Conservation (phyloP, 1,139 yeast genomes). For the Debaryomyces fabryi region DNA sequence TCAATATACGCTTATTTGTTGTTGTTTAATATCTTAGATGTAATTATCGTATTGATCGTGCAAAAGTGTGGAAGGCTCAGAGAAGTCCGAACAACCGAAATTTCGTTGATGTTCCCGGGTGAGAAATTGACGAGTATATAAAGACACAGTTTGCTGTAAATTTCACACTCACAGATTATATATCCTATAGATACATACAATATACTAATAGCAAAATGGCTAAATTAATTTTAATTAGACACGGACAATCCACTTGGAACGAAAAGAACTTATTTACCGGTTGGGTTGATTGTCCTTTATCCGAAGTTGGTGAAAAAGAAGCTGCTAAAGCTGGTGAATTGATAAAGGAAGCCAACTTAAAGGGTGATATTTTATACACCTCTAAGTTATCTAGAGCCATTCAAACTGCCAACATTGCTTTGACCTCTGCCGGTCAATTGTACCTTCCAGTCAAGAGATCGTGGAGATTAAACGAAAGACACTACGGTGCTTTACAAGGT, state of each 20-base stretch:
- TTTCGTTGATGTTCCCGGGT: constrained; percentile 12
- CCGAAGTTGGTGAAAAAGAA: constrained; percentile 84
- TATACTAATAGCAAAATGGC: constrained; percentile 40
- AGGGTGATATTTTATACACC: constrained; percentile 89
- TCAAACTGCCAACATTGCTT: constrained; percentile 96
- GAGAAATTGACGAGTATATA: constrained; percentile 6
- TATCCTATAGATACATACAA: neutral
- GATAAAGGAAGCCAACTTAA: constrained; percentile 81
- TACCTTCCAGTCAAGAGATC: constrained; percentile 93
- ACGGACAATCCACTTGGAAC: constrained; percentile 99
- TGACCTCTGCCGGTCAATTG: constrained; percentile 84
- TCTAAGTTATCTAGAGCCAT: constrained; percentile 94
- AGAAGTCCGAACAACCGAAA: constrained; percentile 31
- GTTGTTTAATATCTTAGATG: neutral
- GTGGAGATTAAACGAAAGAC: constrained; percentile 96
- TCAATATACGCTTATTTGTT: neutral
- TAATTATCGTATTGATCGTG: neutral
- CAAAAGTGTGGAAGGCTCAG: constrained; percentile 20
- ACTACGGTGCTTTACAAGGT: constrained; percentile 98
- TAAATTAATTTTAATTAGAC: constrained; percentile 84
- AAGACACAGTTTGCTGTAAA: constrained; percentile 1
- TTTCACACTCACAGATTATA: neutral
- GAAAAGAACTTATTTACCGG: constrained; percentile 98
- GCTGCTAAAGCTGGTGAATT: constrained; percentile 94
- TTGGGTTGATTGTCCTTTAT: constrained; percentile 94